Conservation (phyloP, 805 yeast species). For the Candida taoyuanica region DNA sequence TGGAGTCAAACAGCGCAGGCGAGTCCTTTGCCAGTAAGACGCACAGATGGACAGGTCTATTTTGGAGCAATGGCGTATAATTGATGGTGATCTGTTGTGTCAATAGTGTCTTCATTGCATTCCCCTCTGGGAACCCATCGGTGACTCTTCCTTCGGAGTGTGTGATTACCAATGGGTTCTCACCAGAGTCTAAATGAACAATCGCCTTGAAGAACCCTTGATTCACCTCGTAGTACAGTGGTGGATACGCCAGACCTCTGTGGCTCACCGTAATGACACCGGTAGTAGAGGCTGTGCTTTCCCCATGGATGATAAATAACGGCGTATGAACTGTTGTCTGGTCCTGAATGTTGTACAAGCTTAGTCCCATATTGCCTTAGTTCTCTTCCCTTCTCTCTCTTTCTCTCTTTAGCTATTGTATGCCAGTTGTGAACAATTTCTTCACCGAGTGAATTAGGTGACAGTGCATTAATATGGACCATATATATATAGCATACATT, state of each 20-base stretch:
- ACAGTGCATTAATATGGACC: too few relatives aligned
- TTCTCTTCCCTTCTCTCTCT: background rate
- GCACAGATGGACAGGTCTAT: constrained; percentile 80
- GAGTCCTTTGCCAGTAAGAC: constrained; percentile 75
- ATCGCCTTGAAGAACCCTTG: constrained; percentile 71
- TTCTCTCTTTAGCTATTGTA: too few relatives aligned
- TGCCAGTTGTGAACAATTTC: too few relatives aligned
- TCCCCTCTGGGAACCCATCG: constrained; percentile 29
- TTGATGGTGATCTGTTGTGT: constrained; percentile 30
- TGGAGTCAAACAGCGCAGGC: constrained; percentile 64
- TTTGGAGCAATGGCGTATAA: constrained; percentile 53
- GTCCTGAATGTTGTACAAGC: constrained; percentile 31
- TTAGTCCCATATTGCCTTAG: constrained; percentile 17
- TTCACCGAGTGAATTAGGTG: too few relatives aligned
- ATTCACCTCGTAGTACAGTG: constrained; percentile 65
- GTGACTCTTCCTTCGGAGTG: constrained; percentile 36
- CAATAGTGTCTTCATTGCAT: background rate
- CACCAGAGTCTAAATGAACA: constrained; percentile 66
- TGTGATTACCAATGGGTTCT: constrained; percentile 50
- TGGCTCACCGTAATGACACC: constrained; percentile 42
- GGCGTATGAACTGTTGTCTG: constrained; percentile 42
- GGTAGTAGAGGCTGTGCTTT: constrained; percentile 22
- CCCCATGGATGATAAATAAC: constrained; percentile 46
- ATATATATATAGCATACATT: too few relatives aligned
- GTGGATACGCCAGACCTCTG: constrained; percentile 45